phyloP scores from a whole-genome alignment of 805 yeast genomes.

The Lachancea kluyveri region DNA sequence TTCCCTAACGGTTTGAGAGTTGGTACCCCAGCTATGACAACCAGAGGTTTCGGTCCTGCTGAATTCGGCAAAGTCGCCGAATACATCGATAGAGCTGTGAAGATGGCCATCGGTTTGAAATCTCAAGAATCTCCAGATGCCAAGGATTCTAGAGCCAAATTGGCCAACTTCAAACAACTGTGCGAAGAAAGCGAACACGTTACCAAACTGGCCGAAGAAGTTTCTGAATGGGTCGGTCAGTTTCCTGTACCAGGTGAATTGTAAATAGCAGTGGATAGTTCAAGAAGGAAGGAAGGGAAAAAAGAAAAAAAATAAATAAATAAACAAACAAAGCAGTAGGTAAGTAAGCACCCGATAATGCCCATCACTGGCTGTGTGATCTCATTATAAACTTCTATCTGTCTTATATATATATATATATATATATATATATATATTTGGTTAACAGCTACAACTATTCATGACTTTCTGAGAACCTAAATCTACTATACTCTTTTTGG shows the following conservation, averaged over 20 bases:
- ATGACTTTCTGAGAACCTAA: not conserved
- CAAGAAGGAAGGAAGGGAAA: too few species aligned
- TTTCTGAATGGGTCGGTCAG: constrained; percentile 61
- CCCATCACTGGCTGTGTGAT: too few species aligned
- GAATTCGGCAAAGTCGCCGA: constrained; percentile 79
- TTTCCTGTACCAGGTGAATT: constrained; percentile 89
- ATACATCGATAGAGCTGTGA: constrained; percentile 74
- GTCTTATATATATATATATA: not conserved
- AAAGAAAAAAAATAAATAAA: too few species aligned
- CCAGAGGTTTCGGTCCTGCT: constrained; percentile 77
- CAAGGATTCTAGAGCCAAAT: constrained; percentile 53
- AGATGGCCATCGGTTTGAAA: constrained; percentile 58
- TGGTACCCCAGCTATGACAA: constrained; percentile 98
- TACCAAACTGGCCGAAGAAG: constrained; percentile 55
- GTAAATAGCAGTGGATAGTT: too few species aligned
- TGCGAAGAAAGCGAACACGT: constrained; percentile 63
- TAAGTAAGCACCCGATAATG: too few species aligned
- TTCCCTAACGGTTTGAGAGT: constrained; percentile 95
- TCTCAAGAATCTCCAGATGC: constrained; percentile 36
- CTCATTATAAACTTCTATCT: not conserved
- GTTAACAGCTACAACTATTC: constrained; percentile 10
- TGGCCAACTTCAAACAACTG: constrained; percentile 63
- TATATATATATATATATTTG: constrained; percentile 3
- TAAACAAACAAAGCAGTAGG: too few species aligned
- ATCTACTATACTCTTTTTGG: not conserved